A percentile compares a stretch with the other conserved stretches of the same genome.
These are phyloP conservation scores for Plantago coronopus DNA, from an alignment of 305 asterid genomes.

Conservation along the genomic window DNA sequence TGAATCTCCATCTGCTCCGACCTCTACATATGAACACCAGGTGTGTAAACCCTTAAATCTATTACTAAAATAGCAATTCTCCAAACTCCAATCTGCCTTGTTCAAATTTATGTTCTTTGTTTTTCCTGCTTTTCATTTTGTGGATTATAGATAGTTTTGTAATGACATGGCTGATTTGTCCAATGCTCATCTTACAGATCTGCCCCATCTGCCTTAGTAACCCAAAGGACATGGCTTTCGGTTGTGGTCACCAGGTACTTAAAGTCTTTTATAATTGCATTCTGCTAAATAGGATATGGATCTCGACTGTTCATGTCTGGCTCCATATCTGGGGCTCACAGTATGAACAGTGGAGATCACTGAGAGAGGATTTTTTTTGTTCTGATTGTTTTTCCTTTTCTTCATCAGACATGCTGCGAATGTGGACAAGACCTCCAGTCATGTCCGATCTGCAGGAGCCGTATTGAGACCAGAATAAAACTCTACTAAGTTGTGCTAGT, in stretches of 20 bases:
- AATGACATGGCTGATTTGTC: not conserved
- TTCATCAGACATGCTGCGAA: slow-evolving; percentile 62
- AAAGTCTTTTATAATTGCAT: no score
- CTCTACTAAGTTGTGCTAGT: slow-evolving; percentile 63
- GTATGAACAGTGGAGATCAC: not conserved
- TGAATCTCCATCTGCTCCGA: slow-evolving; percentile 38
- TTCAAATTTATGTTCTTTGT: not conserved
- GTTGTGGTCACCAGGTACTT: slow-evolving; percentile 99
- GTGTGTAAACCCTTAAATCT: slow-evolving; percentile 26
- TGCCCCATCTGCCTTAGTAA: slow-evolving; percentile 88
- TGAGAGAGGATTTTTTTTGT: not conserved
- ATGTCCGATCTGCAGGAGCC: slow-evolving; percentile 86
- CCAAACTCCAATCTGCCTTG: not conserved
- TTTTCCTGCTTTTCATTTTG: no score
- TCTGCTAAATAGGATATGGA: no score
- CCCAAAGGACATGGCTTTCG: slow-evolving; percentile 93
- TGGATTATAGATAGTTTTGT: not conserved
- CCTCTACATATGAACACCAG: slow-evolving; percentile 55
- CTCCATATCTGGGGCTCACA: slow-evolving; percentile 4
- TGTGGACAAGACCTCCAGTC: slow-evolving; percentile 68
- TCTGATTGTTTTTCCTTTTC: not conserved
- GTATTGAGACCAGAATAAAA: slow-evolving; percentile 75
- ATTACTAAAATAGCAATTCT: not conserved
- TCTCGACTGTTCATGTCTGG: slow-evolving; percentile 1
- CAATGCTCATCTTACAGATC: slow-evolving; percentile 38